A percentile compares a stretch with the other conserved stretches of the same genome.
Conservation (phyloP, 768 basidiomycete species). For the Suillus luteus region DNA sequence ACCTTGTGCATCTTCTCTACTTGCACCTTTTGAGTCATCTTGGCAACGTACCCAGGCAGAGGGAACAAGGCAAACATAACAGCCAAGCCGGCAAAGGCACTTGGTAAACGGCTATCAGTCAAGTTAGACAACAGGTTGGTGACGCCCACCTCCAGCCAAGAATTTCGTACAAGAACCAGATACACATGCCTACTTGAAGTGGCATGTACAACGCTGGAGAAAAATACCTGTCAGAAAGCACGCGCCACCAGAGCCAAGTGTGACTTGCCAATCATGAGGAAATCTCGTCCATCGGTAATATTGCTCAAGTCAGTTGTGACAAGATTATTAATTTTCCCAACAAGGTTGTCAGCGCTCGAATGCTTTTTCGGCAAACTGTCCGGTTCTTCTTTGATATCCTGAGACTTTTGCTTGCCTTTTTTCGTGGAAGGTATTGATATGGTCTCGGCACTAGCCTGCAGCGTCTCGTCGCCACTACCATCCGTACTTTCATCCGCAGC, state of each 20-base stretch:
- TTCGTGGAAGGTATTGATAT: not conserved
- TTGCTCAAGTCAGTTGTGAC: slow-evolving; percentile 49
- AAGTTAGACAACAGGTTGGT: not conserved
- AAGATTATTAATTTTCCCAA: slow-evolving; percentile 78
- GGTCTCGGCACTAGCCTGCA: slow-evolving; percentile 6
- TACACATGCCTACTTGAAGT: slow-evolving; percentile 30
- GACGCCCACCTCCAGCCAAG: slow-evolving; percentile 43
- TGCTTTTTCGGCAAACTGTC: not conserved
- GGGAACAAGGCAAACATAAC: slow-evolving; percentile 56
- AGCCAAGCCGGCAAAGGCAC: slow-evolving; percentile 57
- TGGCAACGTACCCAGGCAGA: slow-evolving; percentile 57
- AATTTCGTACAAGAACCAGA: slow-evolving; percentile 46
- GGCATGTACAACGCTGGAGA: slow-evolving; percentile 15
- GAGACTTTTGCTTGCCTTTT: slow-evolving; percentile 11
- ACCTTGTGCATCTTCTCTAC: slow-evolving; percentile 49
- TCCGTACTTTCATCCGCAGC: slow-evolving; percentile 16
- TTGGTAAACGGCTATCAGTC: slow-evolving; percentile 1
- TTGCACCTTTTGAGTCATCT: slow-evolving; percentile 49
- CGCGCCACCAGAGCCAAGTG: not conserved
- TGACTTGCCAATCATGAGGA: slow-evolving; percentile 16
- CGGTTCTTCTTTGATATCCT: slow-evolving; percentile 5
- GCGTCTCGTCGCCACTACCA: slow-evolving; percentile 9
- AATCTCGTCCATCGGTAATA: slow-evolving; percentile 22
- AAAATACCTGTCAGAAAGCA: not conserved
- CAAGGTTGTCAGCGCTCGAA: slow-evolving; percentile 47